Evolutionary conservation across 768 basidiomycete species (phyloP).

Genomic region (Tylopilus sp.): DNA sequence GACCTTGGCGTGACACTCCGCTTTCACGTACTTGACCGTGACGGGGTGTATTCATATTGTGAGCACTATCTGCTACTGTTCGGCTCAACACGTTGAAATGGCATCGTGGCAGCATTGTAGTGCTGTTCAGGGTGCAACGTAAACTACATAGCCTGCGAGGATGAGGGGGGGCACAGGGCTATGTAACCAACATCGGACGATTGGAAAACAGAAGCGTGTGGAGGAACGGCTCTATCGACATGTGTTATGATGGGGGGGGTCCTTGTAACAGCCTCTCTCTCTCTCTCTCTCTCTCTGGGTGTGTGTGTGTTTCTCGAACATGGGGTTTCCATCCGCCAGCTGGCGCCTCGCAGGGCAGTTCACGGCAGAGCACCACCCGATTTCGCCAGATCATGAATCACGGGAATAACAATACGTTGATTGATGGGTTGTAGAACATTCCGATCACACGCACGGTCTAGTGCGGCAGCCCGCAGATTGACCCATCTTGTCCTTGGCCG

Average conservation of each 20-base stretch:
- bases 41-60: constrained; percentile 21
- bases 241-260: constrained; percentile 12
- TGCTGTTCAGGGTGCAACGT: constrained; percentile 29
- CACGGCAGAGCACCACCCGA: constrained; percentile 18
- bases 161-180: constrained; percentile 24
- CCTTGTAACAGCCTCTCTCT: constrained; percentile 8
- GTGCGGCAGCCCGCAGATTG: constrained; percentile 8
- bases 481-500: constrained; percentile 1
- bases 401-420: constrained; percentile 21
- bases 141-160: constrained; percentile 26
- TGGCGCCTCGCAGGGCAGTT: constrained; percentile 16
- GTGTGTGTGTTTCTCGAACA: constrained; percentile 6
- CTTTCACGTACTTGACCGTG: constrained; percentile 23
- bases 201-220: constrained; percentile 11
- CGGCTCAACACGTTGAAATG: constrained; percentile 20
- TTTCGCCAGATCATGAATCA: constrained; percentile 18
- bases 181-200: constrained; percentile 11
- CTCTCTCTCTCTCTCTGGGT: too few relatives aligned
- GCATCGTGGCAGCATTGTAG: constrained; percentile 18
- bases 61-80: constrained; percentile 3
- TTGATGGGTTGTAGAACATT: constrained; percentile 16
- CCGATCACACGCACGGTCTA: constrained; percentile 16
- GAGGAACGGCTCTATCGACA: constrained; percentile 13
- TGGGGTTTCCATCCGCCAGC: constrained; percentile 9
- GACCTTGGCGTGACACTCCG: constrained; percentile 17